Evolutionary conservation across 495 filamentous ascomycete genomes (phyloP).

Genomic region (Alectoria sarmentosa): DNA sequence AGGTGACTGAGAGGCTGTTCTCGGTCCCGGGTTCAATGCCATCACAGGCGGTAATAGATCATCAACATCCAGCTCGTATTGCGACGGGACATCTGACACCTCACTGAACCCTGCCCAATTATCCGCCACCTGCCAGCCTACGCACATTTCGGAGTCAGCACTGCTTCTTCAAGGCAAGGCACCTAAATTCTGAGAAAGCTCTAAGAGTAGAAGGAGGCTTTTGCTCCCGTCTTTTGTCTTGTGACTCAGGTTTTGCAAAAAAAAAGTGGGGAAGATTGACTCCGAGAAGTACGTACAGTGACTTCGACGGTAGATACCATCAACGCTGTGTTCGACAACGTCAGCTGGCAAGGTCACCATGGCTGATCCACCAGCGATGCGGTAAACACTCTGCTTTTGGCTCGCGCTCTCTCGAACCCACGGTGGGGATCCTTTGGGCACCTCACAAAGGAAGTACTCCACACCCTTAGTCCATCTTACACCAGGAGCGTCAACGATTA

Average conservation of each 20-base stretch:
- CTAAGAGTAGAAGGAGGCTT: too few relatives aligned
- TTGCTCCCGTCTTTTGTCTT: too few relatives aligned
- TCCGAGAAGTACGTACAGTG: too few relatives aligned
- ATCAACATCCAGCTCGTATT: conserved; percentile 31
- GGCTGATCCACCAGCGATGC: conserved; percentile 60
- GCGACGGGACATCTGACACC: background rate
- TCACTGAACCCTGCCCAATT: conserved; percentile 48
- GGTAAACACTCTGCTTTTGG: conserved; percentile 69
- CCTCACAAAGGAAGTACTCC: conserved; percentile 95
- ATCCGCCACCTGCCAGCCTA: conserved; percentile 79
- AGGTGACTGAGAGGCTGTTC: conserved; percentile 36
- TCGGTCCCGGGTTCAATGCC: conserved; percentile 35
- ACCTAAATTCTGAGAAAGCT: too few relatives aligned
- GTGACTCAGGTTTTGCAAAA: too few relatives aligned
- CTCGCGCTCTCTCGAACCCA: conserved; percentile 72
- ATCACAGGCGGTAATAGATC: conserved; percentile 30
- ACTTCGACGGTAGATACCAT: conserved; percentile 81
- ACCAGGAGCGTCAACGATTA: conserved; percentile 80
- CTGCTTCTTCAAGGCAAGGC: too few relatives aligned
- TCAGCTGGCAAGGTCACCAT: conserved; percentile 74
- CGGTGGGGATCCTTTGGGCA: conserved; percentile 70
- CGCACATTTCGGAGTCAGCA: too few relatives aligned
- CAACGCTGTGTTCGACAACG: conserved; percentile 79
- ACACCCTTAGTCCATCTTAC: conserved; percentile 71
- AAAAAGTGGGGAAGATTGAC: too few relatives aligned